Base-by-base conservation (phyloP, 805 yeast genomes). In the Kazachstania martiniae region DNA sequence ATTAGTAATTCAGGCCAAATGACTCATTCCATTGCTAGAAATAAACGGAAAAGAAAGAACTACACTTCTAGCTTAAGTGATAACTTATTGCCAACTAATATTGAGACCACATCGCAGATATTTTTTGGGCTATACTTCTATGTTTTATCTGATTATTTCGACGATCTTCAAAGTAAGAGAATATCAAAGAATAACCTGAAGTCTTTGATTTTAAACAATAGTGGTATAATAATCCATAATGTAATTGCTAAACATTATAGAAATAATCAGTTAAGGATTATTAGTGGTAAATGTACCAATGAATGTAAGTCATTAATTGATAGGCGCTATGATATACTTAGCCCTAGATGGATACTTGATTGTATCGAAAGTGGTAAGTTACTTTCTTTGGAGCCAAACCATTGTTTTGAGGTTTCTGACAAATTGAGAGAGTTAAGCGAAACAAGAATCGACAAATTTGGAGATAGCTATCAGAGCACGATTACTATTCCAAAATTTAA, bases 341-440 rank as follows among this genome's bases (percentile, higher is more conserved):
- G 56, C 32, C 85, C 93, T 1, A 51, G 58, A 19, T 89, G 95
- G 94, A 50, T 84, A 5, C 61, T 73, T 28, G 87, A 82, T 41
- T 74, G 91, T 43, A 31, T 51, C 3, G 16, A 29, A 8, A 32
- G 34, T 25, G 28, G 40, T 1, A 32, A 43, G 2, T 28, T 74
- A 2, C 52, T 83, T 0, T 66, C 65, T 2, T 42, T 80, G 5
- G 94, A 82, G 42, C 80, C 83, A 1, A 47, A 52, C 14, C 78
- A 83, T 44, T 60, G 77, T 24, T 66, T 69, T 17, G 44, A 42
- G 31, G 71, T 67, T 2, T 60, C 63, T 4, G 49, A 59, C 3
- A 37, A 34, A 0, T 39, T 62, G 15, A 30, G 44, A 13, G 40
- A 40, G 1, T 34, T 37, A 3, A 54, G 68, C 4, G 10, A 27